Evolutionary conservation across 768 basidiomycete genomes (phyloP), one percentile per base, ranked within the genome.

Genomic region (Dentipellis sp.): DNA sequence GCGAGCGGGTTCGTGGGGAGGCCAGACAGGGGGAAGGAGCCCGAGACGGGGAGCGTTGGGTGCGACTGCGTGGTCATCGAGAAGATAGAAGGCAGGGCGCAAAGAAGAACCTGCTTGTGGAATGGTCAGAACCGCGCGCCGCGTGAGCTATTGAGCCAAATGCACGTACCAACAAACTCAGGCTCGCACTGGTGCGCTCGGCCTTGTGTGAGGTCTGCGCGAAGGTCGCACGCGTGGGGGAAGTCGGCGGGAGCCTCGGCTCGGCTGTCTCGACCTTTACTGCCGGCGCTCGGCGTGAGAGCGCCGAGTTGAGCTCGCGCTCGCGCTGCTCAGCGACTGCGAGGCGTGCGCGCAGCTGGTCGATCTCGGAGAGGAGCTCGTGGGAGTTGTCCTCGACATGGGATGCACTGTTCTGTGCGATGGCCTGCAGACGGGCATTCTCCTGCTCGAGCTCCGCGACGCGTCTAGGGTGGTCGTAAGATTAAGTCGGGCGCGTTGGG

Each of bases 361-460:
- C 86, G 59, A 88, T 72, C 67, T 84, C 82, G 50, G 79, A 79
- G 55, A 76, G 64, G 53, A 83, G 74, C 12, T 74, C 72, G 38
- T 71, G 63, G 42, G 54, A 40, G 19, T 50, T 35, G 34, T 59
- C 61, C 68, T 73, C 56, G 62, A 53, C 51, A 60, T 60, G 50
- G 61, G 65, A 67, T 53, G 73, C 73, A 45, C 67, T 72, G 66
- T 56, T 50, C 36, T 80, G 78, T 57, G 84, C 74, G 59, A 88
- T 71, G 40, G 77, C 76, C 36, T 81, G 75, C 53, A 93, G 82
- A 40, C 84, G 77, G 46, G 80, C 84, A 63, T 91, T 92, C 68
- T 92, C 91, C 67, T 86, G 82, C 71, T 92, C 91, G 34, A 93
- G 75, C 66, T 89, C 86, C 59, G 82, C 80, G 64, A 93, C 88